phyloP scores from a whole-genome alignment of 2,329 filamentous ascomycete genomes.

The Scedosporium dehoogii region DNA sequence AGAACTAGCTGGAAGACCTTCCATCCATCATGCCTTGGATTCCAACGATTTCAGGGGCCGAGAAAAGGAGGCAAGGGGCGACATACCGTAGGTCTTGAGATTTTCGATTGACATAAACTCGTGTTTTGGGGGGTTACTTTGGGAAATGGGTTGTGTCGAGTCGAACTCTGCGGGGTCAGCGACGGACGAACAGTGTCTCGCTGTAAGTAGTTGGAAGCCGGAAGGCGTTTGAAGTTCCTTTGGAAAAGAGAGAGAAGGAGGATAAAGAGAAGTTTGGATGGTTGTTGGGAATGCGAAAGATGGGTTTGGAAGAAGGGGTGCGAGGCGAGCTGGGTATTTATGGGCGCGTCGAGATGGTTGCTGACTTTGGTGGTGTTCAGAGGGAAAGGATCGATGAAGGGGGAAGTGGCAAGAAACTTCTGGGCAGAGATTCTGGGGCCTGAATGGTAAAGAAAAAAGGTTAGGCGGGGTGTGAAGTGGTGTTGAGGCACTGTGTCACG shows the following conservation, averaged over 20 bases:
- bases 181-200: constrained; percentile 44
- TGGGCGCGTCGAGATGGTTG: background rate
- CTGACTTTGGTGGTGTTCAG: constrained; percentile 8
- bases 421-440: constrained; percentile 1
- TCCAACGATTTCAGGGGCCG: background rate
- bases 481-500: constrained; percentile 3
- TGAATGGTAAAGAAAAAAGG: background rate
- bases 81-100: constrained; percentile 88
- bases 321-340: constrained; percentile 8
- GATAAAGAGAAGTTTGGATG: constrained; percentile 10
- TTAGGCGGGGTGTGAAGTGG: background rate
- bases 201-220: constrained; percentile 20
- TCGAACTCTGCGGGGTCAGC: constrained; percentile 28
- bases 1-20: background rate
- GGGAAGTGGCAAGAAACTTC: constrained; percentile 6
- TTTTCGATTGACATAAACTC: constrained; percentile 99
- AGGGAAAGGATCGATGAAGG: constrained; percentile 12
- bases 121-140: constrained; percentile 52
- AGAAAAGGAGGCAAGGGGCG: background rate
- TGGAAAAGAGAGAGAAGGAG: constrained; percentile 6
- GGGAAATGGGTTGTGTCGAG: constrained; percentile 42
- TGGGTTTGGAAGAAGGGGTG: constrained; percentile 1
- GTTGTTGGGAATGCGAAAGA: background rate
- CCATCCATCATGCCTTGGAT: background rate
- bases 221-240: constrained; percentile 7